These are phyloP conservation scores for Annulohypoxylon truncatum DNA, from an alignment of 2,329 filamentous ascomycete genomes.

Conservation along the genomic window DNA sequence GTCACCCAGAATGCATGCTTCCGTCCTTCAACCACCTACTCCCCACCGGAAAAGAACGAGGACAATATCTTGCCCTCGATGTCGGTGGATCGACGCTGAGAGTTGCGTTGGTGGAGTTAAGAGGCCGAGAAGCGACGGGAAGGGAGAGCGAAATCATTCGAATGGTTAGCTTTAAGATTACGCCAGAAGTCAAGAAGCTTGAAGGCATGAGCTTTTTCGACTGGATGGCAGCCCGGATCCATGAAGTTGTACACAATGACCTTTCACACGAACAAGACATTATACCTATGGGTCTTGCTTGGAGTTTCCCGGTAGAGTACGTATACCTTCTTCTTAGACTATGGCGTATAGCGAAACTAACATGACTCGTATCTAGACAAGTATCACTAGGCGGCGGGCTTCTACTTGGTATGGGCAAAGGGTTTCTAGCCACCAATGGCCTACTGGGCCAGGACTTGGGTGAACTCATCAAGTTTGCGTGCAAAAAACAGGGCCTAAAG, in stretches of 20 bases:
- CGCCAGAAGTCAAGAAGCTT: conserved; percentile 65
- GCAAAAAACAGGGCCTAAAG: conserved; percentile 61
- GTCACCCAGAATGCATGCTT: conserved; percentile 69
- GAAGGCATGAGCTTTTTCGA: conserved; percentile 72
- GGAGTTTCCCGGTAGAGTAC: conserved; percentile 78
- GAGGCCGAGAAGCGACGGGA: conserved; percentile 56
- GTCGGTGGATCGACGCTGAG: conserved; percentile 77
- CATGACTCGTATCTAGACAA: conserved; percentile 61
- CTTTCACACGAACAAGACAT: conserved; percentile 55
- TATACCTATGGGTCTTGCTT: conserved; percentile 71
- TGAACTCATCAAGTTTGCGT: conserved; percentile 67
- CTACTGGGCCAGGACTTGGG: conserved; percentile 70
- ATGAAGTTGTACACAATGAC: conserved; percentile 64
- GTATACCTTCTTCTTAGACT: conserved; percentile 45
- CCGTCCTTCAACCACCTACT: conserved; percentile 74
- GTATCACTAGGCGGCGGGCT: conserved; percentile 70
- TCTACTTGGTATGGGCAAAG: conserved; percentile 73
- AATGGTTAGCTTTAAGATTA: conserved; percentile 68
- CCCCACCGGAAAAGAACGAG: conserved; percentile 68
- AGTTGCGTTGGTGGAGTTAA: conserved; percentile 71
- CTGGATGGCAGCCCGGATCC: conserved; percentile 73
- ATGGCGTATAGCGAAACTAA: conserved; percentile 39
- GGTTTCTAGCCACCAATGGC: conserved; percentile 69
- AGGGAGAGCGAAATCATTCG: conserved; percentile 64
- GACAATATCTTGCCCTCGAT: conserved; percentile 72